Conservation (phyloP, 345 rosid species). For the Crucihimalaya himalaica region DNA sequence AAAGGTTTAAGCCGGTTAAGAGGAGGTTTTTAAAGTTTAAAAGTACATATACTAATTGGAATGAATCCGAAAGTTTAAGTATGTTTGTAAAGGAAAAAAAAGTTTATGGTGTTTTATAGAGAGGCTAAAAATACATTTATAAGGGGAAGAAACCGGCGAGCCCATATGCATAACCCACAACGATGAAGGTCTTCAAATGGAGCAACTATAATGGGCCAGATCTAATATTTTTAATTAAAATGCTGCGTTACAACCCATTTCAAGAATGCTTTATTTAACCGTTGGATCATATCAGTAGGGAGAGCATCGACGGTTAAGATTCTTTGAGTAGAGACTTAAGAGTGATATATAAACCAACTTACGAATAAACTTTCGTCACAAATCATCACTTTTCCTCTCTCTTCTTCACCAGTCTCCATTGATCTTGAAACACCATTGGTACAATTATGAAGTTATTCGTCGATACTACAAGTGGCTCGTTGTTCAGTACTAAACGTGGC, state of each 20-base stretch:
- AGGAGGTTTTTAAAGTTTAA: too few relatives aligned
- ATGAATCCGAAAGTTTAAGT: too few relatives aligned
- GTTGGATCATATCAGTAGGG: background rate
- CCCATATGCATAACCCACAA: too few relatives aligned
- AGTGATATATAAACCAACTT: background rate
- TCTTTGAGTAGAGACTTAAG: background rate
- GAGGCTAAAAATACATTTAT: too few relatives aligned
- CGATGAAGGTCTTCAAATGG: too few relatives aligned
- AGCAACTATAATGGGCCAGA: background rate
- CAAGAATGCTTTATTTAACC: background rate
- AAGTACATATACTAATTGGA: too few relatives aligned
- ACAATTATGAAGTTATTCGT: constrained; percentile 59
- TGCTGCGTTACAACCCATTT: background rate
- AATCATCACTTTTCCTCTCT: background rate
- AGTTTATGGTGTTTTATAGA: too few relatives aligned
- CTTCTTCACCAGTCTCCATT: constrained; percentile 8
- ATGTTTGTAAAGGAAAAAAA: too few relatives aligned
- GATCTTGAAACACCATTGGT: background rate
- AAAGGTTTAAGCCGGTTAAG: too few relatives aligned
- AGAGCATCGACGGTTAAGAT: background rate
- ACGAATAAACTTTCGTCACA: background rate
- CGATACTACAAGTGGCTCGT: constrained; percentile 27
- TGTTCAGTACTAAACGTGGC: constrained; percentile 28
- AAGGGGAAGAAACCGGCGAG: too few relatives aligned
- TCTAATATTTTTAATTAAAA: background rate